These are phyloP conservation scores for Dactylellina parvicollis DNA, from an alignment of 2,329 filamentous ascomycete species.

Conservation along the genomic window DNA sequence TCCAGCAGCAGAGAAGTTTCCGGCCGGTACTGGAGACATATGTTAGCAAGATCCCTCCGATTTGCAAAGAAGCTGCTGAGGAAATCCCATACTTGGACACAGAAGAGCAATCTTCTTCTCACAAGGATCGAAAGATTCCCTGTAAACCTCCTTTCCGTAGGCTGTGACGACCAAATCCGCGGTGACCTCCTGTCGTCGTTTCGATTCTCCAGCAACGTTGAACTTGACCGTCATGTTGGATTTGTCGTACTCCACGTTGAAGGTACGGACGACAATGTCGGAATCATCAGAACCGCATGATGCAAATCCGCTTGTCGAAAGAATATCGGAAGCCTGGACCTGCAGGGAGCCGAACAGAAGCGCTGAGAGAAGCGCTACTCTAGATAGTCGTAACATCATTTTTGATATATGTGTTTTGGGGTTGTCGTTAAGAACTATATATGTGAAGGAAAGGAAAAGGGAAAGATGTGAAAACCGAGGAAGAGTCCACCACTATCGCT, in stretches of 20 bases:
- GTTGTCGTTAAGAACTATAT: slow-evolving; percentile 30
- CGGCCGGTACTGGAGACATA: slow-evolving; percentile 71
- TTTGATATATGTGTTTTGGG: slow-evolving; percentile 26
- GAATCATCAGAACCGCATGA: slow-evolving; percentile 71
- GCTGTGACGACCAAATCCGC: slow-evolving; percentile 80
- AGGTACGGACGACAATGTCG: slow-evolving; percentile 74
- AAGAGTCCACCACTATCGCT: not conserved
- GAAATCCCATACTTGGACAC: slow-evolving; percentile 75
- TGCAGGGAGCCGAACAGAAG: slow-evolving; percentile 51
- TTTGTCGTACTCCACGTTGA: slow-evolving; percentile 83
- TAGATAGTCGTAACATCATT: slow-evolving; percentile 54
- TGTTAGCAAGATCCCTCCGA: slow-evolving; percentile 40
- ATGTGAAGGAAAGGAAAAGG: slow-evolving; percentile 14
- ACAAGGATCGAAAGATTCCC: slow-evolving; percentile 85
- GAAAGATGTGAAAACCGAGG: slow-evolving; percentile 2
- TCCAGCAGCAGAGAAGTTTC: slow-evolving; percentile 77
- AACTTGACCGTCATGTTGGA: slow-evolving; percentile 78
- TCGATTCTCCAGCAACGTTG: slow-evolving; percentile 81
- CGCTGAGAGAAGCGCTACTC: slow-evolving; percentile 47
- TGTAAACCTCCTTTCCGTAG: slow-evolving; percentile 84
- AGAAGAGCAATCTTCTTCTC: slow-evolving; percentile 73
- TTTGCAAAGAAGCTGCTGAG: not conserved
- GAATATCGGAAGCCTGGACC: slow-evolving; percentile 73
- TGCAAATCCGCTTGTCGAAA: slow-evolving; percentile 82
- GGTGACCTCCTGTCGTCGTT: slow-evolving; percentile 79